Percentiles rank a stretch among this genome's conserved stretches.
These are phyloP conservation scores for Trichophyton mentagrophytes DNA, from an alignment of 2,329 filamentous ascomycete genomes.

Conservation along the genomic window DNA sequence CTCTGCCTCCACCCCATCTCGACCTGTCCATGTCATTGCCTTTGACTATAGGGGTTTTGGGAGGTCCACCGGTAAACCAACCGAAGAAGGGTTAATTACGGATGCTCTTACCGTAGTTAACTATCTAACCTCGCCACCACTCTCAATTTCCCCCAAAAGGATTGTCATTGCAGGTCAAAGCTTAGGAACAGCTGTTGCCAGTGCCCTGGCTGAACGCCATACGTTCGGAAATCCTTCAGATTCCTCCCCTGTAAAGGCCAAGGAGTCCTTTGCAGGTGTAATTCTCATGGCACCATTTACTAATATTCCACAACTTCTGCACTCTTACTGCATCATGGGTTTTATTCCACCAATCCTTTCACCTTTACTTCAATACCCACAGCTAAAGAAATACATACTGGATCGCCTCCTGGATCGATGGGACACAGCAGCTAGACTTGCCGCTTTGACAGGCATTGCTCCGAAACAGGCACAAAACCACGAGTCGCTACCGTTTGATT, in stretches of 20 bases:
- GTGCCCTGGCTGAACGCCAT: conserved; percentile 61
- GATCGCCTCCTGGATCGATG: conserved; percentile 64
- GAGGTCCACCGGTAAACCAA: conserved; percentile 63
- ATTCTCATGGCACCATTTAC: conserved; percentile 72
- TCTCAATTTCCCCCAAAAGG: conserved; percentile 53
- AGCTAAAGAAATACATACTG: conserved; percentile 48
- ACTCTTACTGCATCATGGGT: conserved; percentile 67
- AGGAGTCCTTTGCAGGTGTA: conserved; percentile 61
- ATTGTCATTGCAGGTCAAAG: conserved; percentile 80
- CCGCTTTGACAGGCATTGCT: conserved; percentile 25
- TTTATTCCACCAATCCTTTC: conserved; percentile 61
- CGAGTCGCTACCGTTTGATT: conserved; percentile 44
- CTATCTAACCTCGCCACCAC: conserved; percentile 45
- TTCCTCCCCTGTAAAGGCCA: conserved; percentile 20
- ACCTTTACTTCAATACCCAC: conserved; percentile 56
- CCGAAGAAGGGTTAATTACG: conserved; percentile 65
- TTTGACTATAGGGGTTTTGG: conserved; percentile 89
- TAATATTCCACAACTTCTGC: conserved; percentile 57
- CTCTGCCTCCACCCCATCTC: conserved; percentile 51
- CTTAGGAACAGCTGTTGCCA: conserved; percentile 72
- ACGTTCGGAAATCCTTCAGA: conserved; percentile 31
- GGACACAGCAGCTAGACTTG: conserved; percentile 57
- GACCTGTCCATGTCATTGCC: conserved; percentile 60
- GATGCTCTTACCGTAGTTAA: conserved; percentile 64
- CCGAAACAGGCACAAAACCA: conserved; percentile 27